Conservation (phyloP, 2,329 filamentous ascomycete genomes). For the Cordyceps fumosorosea region DNA sequence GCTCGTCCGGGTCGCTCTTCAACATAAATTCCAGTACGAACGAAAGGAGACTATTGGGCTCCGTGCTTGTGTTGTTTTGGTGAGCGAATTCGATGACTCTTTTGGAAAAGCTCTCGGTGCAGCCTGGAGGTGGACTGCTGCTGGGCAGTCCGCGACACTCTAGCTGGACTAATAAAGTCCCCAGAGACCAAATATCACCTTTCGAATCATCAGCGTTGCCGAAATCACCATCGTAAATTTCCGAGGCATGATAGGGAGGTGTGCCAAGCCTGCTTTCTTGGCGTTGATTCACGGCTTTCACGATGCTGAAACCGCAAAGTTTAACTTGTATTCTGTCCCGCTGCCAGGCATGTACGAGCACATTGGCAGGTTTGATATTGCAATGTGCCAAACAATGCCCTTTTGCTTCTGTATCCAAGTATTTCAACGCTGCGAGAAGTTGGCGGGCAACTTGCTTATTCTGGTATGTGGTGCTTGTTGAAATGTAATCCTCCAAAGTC, state of each 20-base stretch:
- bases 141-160: not conserved
- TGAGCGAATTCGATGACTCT: not conserved
- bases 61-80: not conserved
- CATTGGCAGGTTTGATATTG: not conserved
- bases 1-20: not conserved
- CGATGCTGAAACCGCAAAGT: not conserved
- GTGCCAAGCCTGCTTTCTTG: not conserved
- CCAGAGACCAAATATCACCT: not conserved
- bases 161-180: not conserved
- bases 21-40: not conserved
- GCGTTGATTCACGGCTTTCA: not conserved
- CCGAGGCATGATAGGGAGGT: not conserved
- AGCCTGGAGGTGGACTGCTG: not conserved
- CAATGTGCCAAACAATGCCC: not conserved
- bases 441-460: not conserved
- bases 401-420: not conserved
- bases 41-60: not conserved
- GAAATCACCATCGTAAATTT: not conserved
- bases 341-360: not conserved
- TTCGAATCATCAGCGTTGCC: not conserved
- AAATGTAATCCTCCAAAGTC: not conserved
- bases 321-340: not conserved
- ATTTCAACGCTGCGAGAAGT: not conserved
- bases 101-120: not conserved
- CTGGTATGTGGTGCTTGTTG: not conserved